phyloP scores from a whole-genome alignment of 306 rosid species.

The Castanospermum australe region DNA sequence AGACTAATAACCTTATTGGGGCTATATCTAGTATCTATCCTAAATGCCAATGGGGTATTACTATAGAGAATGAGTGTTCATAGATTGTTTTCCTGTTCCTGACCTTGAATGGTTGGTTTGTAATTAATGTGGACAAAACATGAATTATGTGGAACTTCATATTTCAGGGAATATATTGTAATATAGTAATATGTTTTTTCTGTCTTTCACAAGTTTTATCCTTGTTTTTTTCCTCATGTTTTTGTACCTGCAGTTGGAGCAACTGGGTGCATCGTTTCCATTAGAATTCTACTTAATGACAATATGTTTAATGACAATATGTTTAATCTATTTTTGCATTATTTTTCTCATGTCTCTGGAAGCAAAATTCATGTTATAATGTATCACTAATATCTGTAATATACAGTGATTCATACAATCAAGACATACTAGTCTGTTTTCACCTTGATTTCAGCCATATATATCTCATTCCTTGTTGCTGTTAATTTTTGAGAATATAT shows the following conservation, averaged over 20 bases:
- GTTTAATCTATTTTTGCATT: not conserved
- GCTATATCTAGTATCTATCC: not conserved
- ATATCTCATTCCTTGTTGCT: conserved; percentile 35
- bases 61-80: not conserved
- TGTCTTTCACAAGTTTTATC: not conserved
- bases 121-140: not conserved
- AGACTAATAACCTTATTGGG: not conserved
- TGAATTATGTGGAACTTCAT: not conserved
- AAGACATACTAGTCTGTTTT: not conserved
- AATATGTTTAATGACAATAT: too few species aligned
- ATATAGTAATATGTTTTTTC: not conserved
- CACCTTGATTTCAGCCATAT: not conserved
- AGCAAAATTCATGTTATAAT: too few species aligned
- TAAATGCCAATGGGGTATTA: not conserved
- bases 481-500: conserved; percentile 39
- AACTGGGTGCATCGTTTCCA: not conserved
- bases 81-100: not conserved
- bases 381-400: too few species aligned
- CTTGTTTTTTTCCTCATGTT: not conserved
- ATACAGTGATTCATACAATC: too few species aligned
- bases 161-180: not conserved
- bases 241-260: not conserved
- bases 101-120: not conserved
- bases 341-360: not conserved
- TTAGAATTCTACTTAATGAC: not conserved